Evolutionary conservation across 2,329 filamentous ascomycete genomes (phyloP), one percentile per base, ranked within the genome.

Genomic region (Colletotrichum karsti): DNA sequence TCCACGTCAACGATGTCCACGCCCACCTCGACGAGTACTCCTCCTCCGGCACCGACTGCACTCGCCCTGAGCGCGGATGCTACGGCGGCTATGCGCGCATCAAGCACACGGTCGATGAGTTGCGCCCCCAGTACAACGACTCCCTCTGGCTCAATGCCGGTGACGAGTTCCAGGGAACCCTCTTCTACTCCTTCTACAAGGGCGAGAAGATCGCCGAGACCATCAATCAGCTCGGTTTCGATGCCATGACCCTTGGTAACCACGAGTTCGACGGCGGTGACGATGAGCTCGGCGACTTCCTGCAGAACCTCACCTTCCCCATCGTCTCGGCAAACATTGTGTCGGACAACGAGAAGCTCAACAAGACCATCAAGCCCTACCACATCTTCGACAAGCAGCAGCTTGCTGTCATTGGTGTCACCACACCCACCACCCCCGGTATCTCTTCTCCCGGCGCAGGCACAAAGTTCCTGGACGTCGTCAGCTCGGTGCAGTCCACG

Each of bases 1-100:
- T 91, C 78, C 90, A 92, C 76, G 84, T 92, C 81, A 92, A 92
- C 74, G 90, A 92, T 74, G 88, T 92, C 13, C 90, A 92, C 75
- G 85, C 90, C 13, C 90, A 92, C 74, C 80, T 92, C 18, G 89
- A 91, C 74, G 78, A 91, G 76, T 92, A 88, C 77, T 81, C 84
- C 28, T 83, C 85, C 13, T 87, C 87, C 0, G 90, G 90, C 61
- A 87, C 87, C 10, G 88, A 91, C 77, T 92, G 90, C 79, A 85
- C 83, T 0, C 77, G 83, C 26, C 84, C 87, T 0, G 77, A 82
- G 57, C 79, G 81, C 53, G 90, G 89, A 44, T 92, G 90, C 77
- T 90, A 84, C 65, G 90, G 90, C 26, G 90, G 90, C 30, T 91
- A 91, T 70, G 83, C 90, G 1, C 86, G 90, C 63, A 86, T 92